These are phyloP conservation scores for Plasmodium relictum DNA, from an alignment of 169 alveolate genomes.

Conservation along the genomic window DNA sequence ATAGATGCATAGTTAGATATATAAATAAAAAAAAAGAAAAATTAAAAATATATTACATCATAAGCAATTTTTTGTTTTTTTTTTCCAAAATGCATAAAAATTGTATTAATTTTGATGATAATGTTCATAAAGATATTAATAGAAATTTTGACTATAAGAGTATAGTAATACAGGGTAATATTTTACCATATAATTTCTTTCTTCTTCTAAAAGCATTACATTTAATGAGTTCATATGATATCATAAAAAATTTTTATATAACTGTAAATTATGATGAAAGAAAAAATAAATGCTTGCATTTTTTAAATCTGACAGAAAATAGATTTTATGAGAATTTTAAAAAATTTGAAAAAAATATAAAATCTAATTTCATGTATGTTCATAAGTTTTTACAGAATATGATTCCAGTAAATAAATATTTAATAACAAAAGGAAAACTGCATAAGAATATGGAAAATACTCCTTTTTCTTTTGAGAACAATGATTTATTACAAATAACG, in stretches of 20 bases:
- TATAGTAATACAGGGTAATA: slow-evolving; percentile 53
- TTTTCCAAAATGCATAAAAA: slow-evolving; percentile 65
- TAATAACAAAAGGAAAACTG: slow-evolving; percentile 39
- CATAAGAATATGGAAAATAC: slow-evolving; percentile 29
- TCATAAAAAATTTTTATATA: slow-evolving; percentile 45
- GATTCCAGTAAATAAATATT: slow-evolving; percentile 58
- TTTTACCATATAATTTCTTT: slow-evolving; percentile 59
- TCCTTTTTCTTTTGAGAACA: slow-evolving; percentile 14
- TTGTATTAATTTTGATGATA: slow-evolving; percentile 64
- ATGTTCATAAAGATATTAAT: slow-evolving; percentile 68
- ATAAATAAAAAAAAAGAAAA: slow-evolving; percentile 61
- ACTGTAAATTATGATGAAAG: slow-evolving; percentile 63
- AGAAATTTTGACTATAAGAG: slow-evolving; percentile 69
- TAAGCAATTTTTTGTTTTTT: slow-evolving; percentile 58
- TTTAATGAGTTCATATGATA: slow-evolving; percentile 43
- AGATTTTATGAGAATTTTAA: slow-evolving; percentile 74
- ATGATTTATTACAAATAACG: slow-evolving; percentile 32
- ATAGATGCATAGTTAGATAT: slow-evolving; percentile 45
- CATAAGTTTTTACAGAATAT: slow-evolving; percentile 59
- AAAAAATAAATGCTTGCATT: slow-evolving; percentile 70
- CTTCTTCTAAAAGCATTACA: slow-evolving; percentile 42
- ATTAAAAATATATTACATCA: slow-evolving; percentile 59
- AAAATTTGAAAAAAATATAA: slow-evolving; percentile 63
- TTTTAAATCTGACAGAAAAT: slow-evolving; percentile 60
- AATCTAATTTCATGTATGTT: slow-evolving; percentile 23